Evolutionary conservation across 805 yeast genomes (phyloP), one percentile per base, ranked within the genome.

Genomic region (Saturnispora quitensis): DNA sequence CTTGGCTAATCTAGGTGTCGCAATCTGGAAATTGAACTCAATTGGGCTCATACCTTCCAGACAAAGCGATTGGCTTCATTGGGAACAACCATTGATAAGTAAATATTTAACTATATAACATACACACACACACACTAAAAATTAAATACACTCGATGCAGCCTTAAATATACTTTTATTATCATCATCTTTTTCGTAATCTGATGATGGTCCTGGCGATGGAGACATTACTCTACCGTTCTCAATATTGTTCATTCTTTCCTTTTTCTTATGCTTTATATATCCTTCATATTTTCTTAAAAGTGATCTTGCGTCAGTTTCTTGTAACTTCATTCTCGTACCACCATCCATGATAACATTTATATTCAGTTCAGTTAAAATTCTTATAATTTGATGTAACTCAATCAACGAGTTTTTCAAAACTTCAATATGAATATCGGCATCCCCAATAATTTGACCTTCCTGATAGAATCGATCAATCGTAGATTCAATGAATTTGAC

Each of bases 11-110:
- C 71, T 90, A 69, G 77, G 73, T 3, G 79, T 89, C 36, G 98
- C 97, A 2, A 61, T 89, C 17, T 89, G 88, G 81, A 93, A 93
- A 66, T 70, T 93, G 53, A 81, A 86, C 59, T 72, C 75, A 22
- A 87, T 91, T 97, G 98, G 97, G 0, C 71, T 91, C 57, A 81
- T 91, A 53, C 99, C 99, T 22, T 87, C 85, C 59, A 84, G 81
- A 36, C 76, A 76, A 45, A 84, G 95, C 57, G 99, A 91, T 64
- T 93, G 98, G 98, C 69, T 91, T 17, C 81, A 89, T 6, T 90
- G 95, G 90, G 95, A 89, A 62, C 60, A 58, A 2, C 70, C 73
- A 6, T 58, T 72, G 3, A 53, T 50, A 4, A 67, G 68, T 17
- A 17, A 45, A 5, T 62, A 64, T 31, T 50, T 40, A 9, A 51